phyloP scores from a whole-genome alignment of 495 filamentous ascomycete species.

The Xylaria nigripes region DNA sequence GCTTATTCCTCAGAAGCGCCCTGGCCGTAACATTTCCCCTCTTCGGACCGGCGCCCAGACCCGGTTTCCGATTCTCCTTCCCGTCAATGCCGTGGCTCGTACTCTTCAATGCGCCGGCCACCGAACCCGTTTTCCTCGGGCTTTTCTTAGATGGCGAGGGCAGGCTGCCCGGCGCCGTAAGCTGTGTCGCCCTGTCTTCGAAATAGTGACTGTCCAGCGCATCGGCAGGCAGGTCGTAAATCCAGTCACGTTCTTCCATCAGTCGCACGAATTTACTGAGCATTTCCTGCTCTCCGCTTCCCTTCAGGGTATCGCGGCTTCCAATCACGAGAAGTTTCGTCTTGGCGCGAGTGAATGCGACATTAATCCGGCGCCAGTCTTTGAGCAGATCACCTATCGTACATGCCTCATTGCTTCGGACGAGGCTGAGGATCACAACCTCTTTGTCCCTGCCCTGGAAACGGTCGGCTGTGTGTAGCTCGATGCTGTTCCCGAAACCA shows the following conservation, averaged over 20 bases:
- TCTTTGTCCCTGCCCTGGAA: slow-evolving; percentile 96
- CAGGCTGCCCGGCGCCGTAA: slow-evolving; percentile 5
- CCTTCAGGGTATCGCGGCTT: slow-evolving; percentile 61
- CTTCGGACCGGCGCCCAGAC: slow-evolving; percentile 12
- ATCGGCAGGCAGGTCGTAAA: slow-evolving; percentile 56
- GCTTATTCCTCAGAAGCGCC: slow-evolving; percentile 32
- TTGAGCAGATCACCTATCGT: slow-evolving; percentile 80
- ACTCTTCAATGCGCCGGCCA: neutral
- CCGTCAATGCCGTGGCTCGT: slow-evolving; percentile 9
- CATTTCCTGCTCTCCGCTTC: slow-evolving; percentile 60
- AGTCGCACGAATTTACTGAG: slow-evolving; percentile 64
- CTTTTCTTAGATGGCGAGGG: slow-evolving; percentile 13
- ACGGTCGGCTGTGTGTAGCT: slow-evolving; percentile 93
- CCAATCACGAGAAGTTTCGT: slow-evolving; percentile 85
- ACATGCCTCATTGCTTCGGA: slow-evolving; percentile 73
- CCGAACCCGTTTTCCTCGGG: slow-evolving; percentile 9
- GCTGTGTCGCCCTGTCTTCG: slow-evolving; percentile 41
- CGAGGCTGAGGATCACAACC: slow-evolving; percentile 74
- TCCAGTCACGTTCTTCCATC: slow-evolving; percentile 66
- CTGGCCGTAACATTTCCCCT: slow-evolving; percentile 31
- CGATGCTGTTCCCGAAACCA: slow-evolving; percentile 45
- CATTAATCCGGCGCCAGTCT: slow-evolving; percentile 91
- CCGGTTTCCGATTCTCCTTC: slow-evolving; percentile 26
- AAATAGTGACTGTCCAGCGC: slow-evolving; percentile 64
- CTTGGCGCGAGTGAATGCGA: slow-evolving; percentile 85